These are phyloP conservation scores for Nakazawaea sp. DNA, from an alignment of 805 yeast genomes.

Conservation along the genomic window DNA sequence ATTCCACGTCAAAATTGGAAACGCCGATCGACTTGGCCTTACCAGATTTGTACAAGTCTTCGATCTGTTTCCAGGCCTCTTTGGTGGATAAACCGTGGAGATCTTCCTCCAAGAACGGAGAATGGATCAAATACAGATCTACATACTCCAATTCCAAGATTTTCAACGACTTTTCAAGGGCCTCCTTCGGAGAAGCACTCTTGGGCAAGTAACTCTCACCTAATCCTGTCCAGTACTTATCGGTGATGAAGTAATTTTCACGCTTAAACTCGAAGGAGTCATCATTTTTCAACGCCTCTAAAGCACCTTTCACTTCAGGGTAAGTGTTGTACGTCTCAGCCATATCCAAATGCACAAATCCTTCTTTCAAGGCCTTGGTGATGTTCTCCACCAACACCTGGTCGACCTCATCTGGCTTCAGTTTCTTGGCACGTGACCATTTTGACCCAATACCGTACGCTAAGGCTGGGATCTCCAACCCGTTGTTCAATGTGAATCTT, in stretches of 20 bases:
- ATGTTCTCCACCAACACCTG: conserved; percentile 3
- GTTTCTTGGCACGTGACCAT: conserved; percentile 35
- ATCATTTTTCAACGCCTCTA: conserved; percentile 7
- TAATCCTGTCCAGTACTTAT: conserved; percentile 37
- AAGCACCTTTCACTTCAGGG: conserved; percentile 15
- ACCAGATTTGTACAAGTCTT: conserved; percentile 36
- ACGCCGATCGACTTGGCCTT: conserved; percentile 61
- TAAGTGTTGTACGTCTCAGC: conserved; percentile 54
- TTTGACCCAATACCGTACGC: conserved; percentile 67
- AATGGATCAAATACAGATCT: conserved; percentile 11
- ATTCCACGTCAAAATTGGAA: conserved; percentile 58
- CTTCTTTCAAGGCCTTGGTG: conserved; percentile 17
- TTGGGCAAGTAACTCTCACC: conserved; percentile 7
- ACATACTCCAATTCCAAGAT: conserved; percentile 27
- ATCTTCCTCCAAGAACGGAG: conserved; percentile 10
- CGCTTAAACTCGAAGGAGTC: conserved; percentile 18
- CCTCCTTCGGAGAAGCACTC: conserved; percentile 26
- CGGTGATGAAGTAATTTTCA: conserved; percentile 40
- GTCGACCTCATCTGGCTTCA: conserved; percentile 12
- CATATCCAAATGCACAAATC: conserved; percentile 50
- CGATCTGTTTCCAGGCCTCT: conserved; percentile 14
- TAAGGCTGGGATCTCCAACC: conserved; percentile 53
- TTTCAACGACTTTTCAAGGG: conserved; percentile 32
- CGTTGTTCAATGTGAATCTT: conserved; percentile 42
- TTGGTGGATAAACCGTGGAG: conserved; percentile 33